Conservation (phyloP, 73 alveolate genomes). For the Paramecium bursaria region DNA sequence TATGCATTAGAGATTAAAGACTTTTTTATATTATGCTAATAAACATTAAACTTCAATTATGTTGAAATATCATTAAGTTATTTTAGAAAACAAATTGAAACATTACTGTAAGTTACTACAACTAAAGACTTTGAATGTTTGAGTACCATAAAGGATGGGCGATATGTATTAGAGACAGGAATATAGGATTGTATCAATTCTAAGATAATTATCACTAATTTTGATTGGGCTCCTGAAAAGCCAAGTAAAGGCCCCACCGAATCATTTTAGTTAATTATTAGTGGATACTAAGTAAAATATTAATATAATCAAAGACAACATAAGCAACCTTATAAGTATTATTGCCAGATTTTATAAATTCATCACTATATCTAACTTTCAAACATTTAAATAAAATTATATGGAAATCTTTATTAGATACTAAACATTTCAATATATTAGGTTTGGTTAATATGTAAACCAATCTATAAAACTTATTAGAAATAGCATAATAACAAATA, state of each 20-base stretch:
- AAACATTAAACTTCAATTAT: conserved; percentile 10
- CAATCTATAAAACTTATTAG: conserved; percentile 10
- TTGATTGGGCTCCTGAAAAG: conserved; percentile 33
- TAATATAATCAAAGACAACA: not conserved
- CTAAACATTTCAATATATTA: conserved; percentile 18
- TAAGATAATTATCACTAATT: not conserved
- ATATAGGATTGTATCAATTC: conserved; percentile 7
- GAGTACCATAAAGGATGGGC: conserved; percentile 1
- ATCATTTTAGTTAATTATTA: conserved; percentile 27
- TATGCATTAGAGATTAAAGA: not conserved
- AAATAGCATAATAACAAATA: not conserved
- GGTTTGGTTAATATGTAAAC: conserved; percentile 27
- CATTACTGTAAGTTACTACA: conserved; percentile 24
- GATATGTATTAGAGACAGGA: conserved; percentile 26
- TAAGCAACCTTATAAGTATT: conserved; percentile 18
- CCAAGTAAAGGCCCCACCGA: conserved; percentile 57
- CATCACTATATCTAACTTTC: conserved; percentile 42
- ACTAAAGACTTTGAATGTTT: conserved; percentile 54
- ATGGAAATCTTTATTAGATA: conserved; percentile 26
- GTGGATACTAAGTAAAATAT: conserved; percentile 45
- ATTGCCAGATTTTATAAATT: conserved; percentile 24
- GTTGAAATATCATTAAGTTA: conserved; percentile 22
- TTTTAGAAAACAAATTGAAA: conserved; percentile 13
- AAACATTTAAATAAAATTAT: conserved; percentile 8
- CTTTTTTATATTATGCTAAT: not conserved